These are phyloP conservation scores for Chytridiales sp. DNA, from an alignment of 371 early-diverging fungal species.

Conservation along the genomic window DNA sequence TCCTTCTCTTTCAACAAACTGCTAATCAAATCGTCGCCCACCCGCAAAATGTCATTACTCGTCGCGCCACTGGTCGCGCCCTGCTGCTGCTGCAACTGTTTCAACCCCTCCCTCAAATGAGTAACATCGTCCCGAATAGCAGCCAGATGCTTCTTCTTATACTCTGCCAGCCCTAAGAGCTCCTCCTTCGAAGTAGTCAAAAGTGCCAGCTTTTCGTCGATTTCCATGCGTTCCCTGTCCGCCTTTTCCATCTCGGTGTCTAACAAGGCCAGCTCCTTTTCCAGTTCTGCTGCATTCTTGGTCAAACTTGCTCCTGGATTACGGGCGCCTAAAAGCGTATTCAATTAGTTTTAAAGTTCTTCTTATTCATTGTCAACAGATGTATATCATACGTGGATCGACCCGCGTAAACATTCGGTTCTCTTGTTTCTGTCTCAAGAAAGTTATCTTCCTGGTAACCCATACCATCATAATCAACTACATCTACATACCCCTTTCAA, in stretches of 20 bases:
- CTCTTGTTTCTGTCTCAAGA: slow-evolving; percentile 13
- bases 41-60: too few relatives aligned
- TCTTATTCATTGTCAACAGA: too few relatives aligned
- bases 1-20: too few relatives aligned
- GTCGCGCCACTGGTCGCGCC: too few relatives aligned
- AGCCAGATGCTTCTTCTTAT: slow-evolving; percentile 29
- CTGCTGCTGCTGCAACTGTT: too few relatives aligned
- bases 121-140: slow-evolving; percentile 26
- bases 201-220: slow-evolving; percentile 28
- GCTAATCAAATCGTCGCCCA: too few relatives aligned
- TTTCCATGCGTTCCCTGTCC: slow-evolving; percentile 22
- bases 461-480: too few relatives aligned
- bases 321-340: too few relatives aligned
- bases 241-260: slow-evolving; percentile 25
- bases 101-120: slow-evolving; percentile 16
- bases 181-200: slow-evolving; percentile 29
- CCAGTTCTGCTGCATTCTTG: too few relatives aligned
- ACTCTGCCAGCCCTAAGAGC: slow-evolving; percentile 31
- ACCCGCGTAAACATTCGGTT: slow-evolving; percentile 19
- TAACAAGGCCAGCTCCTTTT: slow-evolving; percentile 28
- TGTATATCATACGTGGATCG: slow-evolving; percentile 13
- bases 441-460: background rate
- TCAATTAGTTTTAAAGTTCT: too few relatives aligned
- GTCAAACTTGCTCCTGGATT: too few relatives aligned
- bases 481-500: slow-evolving; percentile 32